Conservation (phyloP, 805 yeast genomes). For the Soucietia sequanensis region DNA sequence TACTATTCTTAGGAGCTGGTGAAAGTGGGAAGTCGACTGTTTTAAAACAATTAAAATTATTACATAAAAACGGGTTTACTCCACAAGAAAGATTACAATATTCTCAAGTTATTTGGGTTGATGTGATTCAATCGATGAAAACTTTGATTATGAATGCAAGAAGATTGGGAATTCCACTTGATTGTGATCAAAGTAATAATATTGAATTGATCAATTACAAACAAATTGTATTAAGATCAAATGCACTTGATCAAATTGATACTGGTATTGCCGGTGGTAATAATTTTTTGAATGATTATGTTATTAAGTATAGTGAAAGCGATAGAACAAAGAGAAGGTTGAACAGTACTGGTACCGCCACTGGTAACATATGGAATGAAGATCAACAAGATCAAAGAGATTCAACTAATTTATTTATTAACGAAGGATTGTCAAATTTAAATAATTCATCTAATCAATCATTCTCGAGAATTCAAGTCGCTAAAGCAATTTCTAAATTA, state of each 20-base stretch:
- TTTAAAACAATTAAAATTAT: constrained; percentile 78
- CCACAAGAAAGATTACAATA: constrained; percentile 78
- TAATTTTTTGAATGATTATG: constrained; percentile 61
- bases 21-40: constrained; percentile 95
- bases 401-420: neutral
- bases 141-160: constrained; percentile 71
- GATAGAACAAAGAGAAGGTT: constrained; percentile 50
- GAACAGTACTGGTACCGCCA: constrained; percentile 52
- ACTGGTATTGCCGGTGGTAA: constrained; percentile 67
- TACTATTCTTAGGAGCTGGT: constrained; percentile 87
- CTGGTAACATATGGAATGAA: constrained; percentile 19
- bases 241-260: constrained; percentile 61
- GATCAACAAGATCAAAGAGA: constrained; percentile 1
- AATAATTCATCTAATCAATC: neutral
- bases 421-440: neutral
- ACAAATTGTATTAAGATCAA: constrained; percentile 52
- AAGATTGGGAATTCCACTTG: constrained; percentile 58
- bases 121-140: constrained; percentile 82
- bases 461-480: constrained; percentile 50
- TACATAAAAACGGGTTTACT: constrained; percentile 84
- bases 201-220: constrained; percentile 47
- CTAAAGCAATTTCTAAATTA: constrained; percentile 62
- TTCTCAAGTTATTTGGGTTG: constrained; percentile 89
- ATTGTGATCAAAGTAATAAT: constrained; percentile 56
- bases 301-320: constrained; percentile 56